Evolutionary conservation across 2,329 filamentous ascomycete species (phyloP).

Genomic region (Sphaerulina musiva): DNA sequence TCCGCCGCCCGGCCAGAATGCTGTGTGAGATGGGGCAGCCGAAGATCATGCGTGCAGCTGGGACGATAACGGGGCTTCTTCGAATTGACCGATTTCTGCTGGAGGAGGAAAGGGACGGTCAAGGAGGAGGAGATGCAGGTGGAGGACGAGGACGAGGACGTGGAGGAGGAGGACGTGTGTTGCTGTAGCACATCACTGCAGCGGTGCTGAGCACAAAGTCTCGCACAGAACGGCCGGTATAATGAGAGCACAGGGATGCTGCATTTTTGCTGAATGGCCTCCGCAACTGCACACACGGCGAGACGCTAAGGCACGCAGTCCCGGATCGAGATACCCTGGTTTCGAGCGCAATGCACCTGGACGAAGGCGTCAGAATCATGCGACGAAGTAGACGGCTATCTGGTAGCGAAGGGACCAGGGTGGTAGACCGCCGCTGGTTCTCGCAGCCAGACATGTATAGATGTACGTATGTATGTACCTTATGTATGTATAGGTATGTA

Average conservation of each 20-base stretch:
- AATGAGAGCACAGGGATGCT: conserved; percentile 17
- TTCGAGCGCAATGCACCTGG: conserved; percentile 20
- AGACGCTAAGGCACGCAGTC: conserved; percentile 20
- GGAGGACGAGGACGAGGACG: neutral
- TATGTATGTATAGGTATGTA: no score
- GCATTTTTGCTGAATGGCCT: conserved; percentile 14
- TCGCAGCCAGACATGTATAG: neutral
- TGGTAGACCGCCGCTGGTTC: conserved; percentile 12
- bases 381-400: conserved; percentile 14
- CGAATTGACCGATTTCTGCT: conserved; percentile 8
- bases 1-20: conserved; percentile 14
- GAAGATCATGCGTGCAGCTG: conserved; percentile 19
- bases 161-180: neutral
- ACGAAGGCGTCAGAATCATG: conserved; percentile 21
- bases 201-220: conserved; percentile 17
- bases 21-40: conserved; percentile 17
- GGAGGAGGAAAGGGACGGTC: neutral
- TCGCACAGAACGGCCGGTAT: conserved; percentile 19
- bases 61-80: conserved; percentile 16
- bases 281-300: conserved; percentile 16
- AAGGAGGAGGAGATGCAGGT: no score
- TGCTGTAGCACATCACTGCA: conserved; percentile 14
- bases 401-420: conserved; percentile 22
- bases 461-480: no score
- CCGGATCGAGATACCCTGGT: conserved; percentile 23